phyloP scores from a whole-genome alignment of 2,329 filamentous ascomycete species.

The Colletotrichum scovillei region DNA sequence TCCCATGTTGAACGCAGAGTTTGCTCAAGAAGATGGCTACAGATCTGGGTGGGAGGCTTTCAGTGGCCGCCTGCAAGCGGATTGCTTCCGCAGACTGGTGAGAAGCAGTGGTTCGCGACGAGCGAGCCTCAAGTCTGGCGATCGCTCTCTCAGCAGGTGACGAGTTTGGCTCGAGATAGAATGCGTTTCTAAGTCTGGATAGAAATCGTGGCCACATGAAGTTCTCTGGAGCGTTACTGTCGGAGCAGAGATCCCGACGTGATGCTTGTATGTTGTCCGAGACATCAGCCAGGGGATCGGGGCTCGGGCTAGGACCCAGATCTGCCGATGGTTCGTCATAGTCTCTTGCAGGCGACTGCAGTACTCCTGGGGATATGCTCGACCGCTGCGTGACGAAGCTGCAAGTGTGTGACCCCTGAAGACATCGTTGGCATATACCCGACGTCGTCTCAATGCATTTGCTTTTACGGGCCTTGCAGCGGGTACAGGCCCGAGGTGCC shows the following conservation, averaged over 20 bases:
- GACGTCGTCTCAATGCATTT: conserved; percentile 44
- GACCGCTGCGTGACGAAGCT: too few species aligned
- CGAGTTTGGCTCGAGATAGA: not conserved
- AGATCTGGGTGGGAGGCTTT: not conserved
- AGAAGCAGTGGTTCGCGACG: not conserved
- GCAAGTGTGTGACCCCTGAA: conserved; percentile 35
- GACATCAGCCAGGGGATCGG: conserved; percentile 23
- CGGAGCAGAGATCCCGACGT: not conserved
- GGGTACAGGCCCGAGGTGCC: conserved; percentile 45
- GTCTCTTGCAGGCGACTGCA: too few species aligned
- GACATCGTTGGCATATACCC: conserved; percentile 45
- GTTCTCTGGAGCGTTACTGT: not conserved
- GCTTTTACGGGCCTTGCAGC: conserved; percentile 48
- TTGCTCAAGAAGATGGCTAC: not conserved
- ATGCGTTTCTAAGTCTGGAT: not conserved
- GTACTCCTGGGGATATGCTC: too few species aligned
- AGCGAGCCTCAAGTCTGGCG: not conserved
- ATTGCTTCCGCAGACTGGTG: not conserved
- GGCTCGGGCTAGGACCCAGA: too few species aligned
- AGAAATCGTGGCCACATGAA: not conserved
- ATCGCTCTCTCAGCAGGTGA: not conserved
- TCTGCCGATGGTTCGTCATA: too few species aligned
- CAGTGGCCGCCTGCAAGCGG: not conserved
- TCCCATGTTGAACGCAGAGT: not conserved
- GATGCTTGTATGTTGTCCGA: not conserved